A percentile compares a stretch with the other conserved stretches of the same genome.
phyloP scores from a whole-genome alignment of 495 filamentous ascomycete species.

The Annulohypoxylon nitens region DNA sequence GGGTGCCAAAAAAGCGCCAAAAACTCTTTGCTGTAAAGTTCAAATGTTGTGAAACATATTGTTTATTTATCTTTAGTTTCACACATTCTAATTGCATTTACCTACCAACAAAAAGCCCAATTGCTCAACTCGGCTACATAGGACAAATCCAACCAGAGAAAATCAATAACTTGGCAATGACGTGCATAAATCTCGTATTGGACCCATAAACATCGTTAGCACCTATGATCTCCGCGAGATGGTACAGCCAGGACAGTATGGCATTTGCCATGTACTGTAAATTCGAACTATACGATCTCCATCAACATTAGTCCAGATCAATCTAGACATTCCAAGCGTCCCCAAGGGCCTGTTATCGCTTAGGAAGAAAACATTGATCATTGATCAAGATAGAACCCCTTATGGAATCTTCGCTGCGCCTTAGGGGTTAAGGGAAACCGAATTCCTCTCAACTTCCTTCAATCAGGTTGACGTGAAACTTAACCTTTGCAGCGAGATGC shows the following conservation, averaged over 20 bases:
- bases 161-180: constrained; percentile 38
- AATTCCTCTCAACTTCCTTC: neutral
- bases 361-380: constrained; percentile 4
- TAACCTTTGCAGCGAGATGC: constrained; percentile 19
- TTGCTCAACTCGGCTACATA: constrained; percentile 29
- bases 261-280: constrained; percentile 23
- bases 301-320: constrained; percentile 6
- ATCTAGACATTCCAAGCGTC: constrained; percentile 21
- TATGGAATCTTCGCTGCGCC: neutral
- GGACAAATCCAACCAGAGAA: constrained; percentile 19
- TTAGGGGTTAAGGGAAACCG: constrained; percentile 7
- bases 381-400: neutral
- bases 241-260: constrained; percentile 27
- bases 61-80: constrained; percentile 34
- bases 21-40: neutral
- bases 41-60: constrained; percentile 16
- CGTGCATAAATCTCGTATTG: constrained; percentile 48
- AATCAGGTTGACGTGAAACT: constrained; percentile 1
- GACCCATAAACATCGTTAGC: constrained; percentile 41
- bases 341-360: constrained; percentile 7
- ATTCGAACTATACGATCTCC: constrained; percentile 28
- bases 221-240: constrained; percentile 37
- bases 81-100: neutral
- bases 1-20: neutral
- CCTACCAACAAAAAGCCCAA: constrained; percentile 15